A percentile compares a stretch with the other conserved stretches of the same genome.
phyloP scores from a whole-genome alignment of 2,329 filamentous ascomycete species.

The Graphilbum sp. region DNA sequence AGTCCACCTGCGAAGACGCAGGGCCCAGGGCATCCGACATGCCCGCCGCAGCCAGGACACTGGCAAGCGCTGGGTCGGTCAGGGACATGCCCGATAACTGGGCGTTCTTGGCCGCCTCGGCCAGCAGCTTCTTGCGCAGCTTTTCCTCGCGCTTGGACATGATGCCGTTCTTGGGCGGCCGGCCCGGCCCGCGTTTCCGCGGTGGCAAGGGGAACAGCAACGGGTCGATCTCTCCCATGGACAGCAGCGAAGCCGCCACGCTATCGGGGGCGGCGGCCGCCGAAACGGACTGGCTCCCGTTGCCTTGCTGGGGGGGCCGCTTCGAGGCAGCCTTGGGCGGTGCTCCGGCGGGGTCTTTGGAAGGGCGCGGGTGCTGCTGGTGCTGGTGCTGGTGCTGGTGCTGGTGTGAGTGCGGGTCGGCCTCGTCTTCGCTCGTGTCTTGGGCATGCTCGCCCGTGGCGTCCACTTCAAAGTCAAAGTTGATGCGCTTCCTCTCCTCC shows the following conservation, averaged over 20 bases:
- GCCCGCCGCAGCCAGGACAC: background rate
- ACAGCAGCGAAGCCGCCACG: background rate
- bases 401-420: conserved; percentile 7
- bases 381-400: background rate
- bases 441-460: conserved; percentile 36
- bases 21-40: background rate
- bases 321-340: too few species aligned
- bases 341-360: too few species aligned
- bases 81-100: background rate
- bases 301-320: too few species aligned
- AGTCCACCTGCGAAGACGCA: background rate
- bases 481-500: conserved; percentile 54
- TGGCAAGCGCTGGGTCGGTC: background rate
- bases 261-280: too few species aligned
- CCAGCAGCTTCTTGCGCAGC: conserved; percentile 41
- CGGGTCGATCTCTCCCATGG: conserved; percentile 3
- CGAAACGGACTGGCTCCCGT: too few species aligned
- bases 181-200: conserved; percentile 60
- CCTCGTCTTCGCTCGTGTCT: conserved; percentile 36
- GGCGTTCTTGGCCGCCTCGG: conserved; percentile 28
- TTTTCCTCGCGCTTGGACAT: conserved; percentile 66
- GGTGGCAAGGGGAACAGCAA: conserved; percentile 27
- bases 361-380: background rate
- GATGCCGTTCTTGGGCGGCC: conserved; percentile 67
- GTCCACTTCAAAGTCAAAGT: conserved; percentile 53